These are phyloP conservation scores for Cerioporus squamosus DNA, from an alignment of 1,284 basidiomycete species.

Conservation along the genomic window DNA sequence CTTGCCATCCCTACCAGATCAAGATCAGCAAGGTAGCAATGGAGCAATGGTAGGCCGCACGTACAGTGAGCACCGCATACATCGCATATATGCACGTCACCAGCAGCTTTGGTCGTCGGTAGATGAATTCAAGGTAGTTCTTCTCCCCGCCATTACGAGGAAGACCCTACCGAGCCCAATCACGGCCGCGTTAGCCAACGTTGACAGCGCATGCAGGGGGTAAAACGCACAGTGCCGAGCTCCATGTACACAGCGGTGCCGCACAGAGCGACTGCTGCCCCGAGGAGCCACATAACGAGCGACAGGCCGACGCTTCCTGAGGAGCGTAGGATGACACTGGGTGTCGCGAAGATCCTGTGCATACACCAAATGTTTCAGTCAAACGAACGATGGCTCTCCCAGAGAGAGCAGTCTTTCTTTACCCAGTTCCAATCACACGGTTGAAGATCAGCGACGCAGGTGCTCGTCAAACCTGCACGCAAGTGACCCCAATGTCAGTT, in stretches of 20 bases:
- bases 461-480: slow-evolving; percentile 54
- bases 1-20: slow-evolving; percentile 50
- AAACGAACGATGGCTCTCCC: not conserved
- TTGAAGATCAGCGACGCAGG: slow-evolving; percentile 77
- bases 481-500: not conserved
- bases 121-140: slow-evolving; percentile 77
- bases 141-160: slow-evolving; percentile 79
- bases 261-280: slow-evolving; percentile 61
- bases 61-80: slow-evolving; percentile 63
- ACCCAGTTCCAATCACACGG: slow-evolving; percentile 80
- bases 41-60: slow-evolving; percentile 29
- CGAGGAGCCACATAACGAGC: slow-evolving; percentile 73
- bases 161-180: slow-evolving; percentile 49
- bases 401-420: slow-evolving; percentile 19
- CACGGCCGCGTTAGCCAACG: too few relatives aligned
- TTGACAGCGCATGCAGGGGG: too few relatives aligned
- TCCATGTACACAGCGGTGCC: slow-evolving; percentile 78
- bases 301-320: slow-evolving; percentile 69
- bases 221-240: slow-evolving; percentile 61
- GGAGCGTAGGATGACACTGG: slow-evolving; percentile 66
- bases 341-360: slow-evolving; percentile 75
- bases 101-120: slow-evolving; percentile 63
- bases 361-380: not conserved
- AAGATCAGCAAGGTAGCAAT: not conserved
- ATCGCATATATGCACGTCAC: slow-evolving; percentile 62